These are phyloP conservation scores for Alternaria burnsii DNA, from an alignment of 2,329 filamentous ascomycete species.

Conservation along the genomic window DNA sequence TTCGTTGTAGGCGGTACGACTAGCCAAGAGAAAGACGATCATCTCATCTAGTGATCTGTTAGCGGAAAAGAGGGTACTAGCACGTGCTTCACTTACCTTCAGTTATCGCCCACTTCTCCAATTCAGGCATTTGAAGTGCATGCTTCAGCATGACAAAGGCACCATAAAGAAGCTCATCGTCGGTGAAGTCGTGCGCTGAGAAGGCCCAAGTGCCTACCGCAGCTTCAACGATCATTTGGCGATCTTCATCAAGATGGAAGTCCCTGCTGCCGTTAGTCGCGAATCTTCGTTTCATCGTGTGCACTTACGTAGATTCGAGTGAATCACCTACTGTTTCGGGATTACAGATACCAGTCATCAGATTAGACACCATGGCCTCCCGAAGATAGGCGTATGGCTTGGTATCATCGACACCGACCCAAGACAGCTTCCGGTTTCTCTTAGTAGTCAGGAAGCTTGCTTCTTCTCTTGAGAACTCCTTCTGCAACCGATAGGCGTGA, in stretches of 20 bases:
- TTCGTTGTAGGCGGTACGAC: conserved; percentile 91
- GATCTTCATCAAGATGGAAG: conserved; percentile 72
- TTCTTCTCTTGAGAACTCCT: conserved; percentile 77
- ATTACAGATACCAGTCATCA: conserved; percentile 90
- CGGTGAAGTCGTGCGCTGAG: conserved; percentile 85
- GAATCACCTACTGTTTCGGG: conserved; percentile 69
- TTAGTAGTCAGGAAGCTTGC: conserved; percentile 75
- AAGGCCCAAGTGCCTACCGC: conserved; percentile 85
- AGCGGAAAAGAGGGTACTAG: conserved; percentile 17
- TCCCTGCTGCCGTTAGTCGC: conserved; percentile 56
- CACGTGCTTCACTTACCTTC: conserved; percentile 67
- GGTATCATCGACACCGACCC: conserved; percentile 86
- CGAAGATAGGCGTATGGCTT: conserved; percentile 89
- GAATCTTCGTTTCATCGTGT: not conserved
- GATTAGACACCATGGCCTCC: conserved; percentile 90
- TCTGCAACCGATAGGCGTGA: conserved; percentile 83
- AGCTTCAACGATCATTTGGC: conserved; percentile 70
- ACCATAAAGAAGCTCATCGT: conserved; percentile 88
- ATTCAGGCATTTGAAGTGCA: conserved; percentile 79
- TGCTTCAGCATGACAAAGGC: conserved; percentile 91
- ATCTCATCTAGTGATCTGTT: conserved; percentile 70
- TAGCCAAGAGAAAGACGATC: conserved; percentile 84
- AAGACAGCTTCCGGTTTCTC: conserved; percentile 83
- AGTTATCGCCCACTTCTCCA: conserved; percentile 81
- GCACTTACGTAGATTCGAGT: conserved; percentile 66